phyloP scores from a whole-genome alignment of 257 asterid genomes.

The Penstemon davidsonii region DNA sequence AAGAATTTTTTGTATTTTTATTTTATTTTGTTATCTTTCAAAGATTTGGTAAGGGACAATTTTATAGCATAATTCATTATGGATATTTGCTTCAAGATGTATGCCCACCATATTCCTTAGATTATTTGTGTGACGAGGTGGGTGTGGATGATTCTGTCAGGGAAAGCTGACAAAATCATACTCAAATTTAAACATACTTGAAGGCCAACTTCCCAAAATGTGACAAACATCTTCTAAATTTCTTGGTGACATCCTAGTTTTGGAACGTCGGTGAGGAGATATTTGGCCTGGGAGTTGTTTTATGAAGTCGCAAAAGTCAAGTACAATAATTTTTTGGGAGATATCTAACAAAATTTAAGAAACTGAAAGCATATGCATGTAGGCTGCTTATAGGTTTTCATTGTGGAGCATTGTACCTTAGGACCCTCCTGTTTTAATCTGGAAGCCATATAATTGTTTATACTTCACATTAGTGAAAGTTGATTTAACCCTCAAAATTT shows the following conservation, averaged over 20 bases:
- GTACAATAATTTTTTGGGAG: too few species aligned
- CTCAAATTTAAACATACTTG: background rate
- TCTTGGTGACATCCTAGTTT: background rate
- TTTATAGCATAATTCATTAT: background rate
- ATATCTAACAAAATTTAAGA: background rate
- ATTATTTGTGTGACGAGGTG: background rate
- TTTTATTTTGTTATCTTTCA: background rate
- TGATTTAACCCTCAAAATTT: too few species aligned
- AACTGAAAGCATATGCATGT: background rate
- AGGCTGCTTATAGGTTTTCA: too few species aligned
- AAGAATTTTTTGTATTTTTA: slow-evolving; percentile 21
- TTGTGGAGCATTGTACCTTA: background rate
- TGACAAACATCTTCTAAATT: background rate
- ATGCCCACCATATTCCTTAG: background rate
- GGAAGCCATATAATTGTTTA: too few species aligned
- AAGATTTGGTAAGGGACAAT: background rate
- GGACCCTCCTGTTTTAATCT: background rate
- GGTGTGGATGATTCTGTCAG: slow-evolving; percentile 1
- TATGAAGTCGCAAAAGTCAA: too few species aligned
- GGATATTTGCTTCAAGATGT: background rate
- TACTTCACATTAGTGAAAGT: too few species aligned
- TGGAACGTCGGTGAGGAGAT: background rate
- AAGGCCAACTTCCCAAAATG: background rate
- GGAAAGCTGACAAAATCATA: slow-evolving; percentile 1
- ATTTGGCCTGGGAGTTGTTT: too few species aligned